Base-by-base conservation (phyloP, 495 filamentous ascomycete species). In the Mycothermus thermophilus region DNA sequence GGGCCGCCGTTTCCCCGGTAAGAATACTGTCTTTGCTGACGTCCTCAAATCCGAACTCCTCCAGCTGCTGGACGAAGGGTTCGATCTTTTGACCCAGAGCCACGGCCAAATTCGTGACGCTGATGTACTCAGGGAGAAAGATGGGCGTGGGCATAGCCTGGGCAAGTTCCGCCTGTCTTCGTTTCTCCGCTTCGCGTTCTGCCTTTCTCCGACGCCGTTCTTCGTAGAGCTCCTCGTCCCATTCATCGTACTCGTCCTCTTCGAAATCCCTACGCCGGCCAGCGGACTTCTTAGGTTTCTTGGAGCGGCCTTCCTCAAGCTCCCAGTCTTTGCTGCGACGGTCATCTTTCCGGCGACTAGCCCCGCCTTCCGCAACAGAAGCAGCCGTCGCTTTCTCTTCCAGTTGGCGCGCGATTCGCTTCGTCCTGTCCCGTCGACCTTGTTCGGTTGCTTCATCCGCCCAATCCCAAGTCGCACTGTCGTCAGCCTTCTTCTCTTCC, bases 91-190 rank as follows among this genome's bases (percentile, higher is more conserved):
- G 67, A 30, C 74, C 75, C 22, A 99, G 62, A 6, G 79, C 75
- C 32, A 72, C 62, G n/a, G 87, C 84, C 26, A 99, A 63, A 35
- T 90, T 87, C 12, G 72, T 66, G 26, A 95, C 79, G 44, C 75
- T 85, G 57, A 96, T 93, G 43, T 82, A 88, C 44, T 93, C 84
- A 0, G 92, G 92, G 1, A 99, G 64, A 27, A 80, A 69, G 8
- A 97, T 75, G 3, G 59, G 59, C 1, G 41, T 54, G 2, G 54
- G 46, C n/a, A 30, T 47, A n/a, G 49, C 44, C 15, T 47, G 43
- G 5, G 48, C 59, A 22, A 49, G 47, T 23, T 54, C 43, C 41
- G 41, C 57, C 30, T 26, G 42, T 34, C 42, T 32, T 30, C 50
- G 48, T 32, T 45, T 57, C 32, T 38, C 43, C n/a, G 55, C 53